Percentiles rank a stretch among this genome's conserved stretches.
Conservation (phyloP, 495 filamentous ascomycete species). For the Apodospora peruviana region DNA sequence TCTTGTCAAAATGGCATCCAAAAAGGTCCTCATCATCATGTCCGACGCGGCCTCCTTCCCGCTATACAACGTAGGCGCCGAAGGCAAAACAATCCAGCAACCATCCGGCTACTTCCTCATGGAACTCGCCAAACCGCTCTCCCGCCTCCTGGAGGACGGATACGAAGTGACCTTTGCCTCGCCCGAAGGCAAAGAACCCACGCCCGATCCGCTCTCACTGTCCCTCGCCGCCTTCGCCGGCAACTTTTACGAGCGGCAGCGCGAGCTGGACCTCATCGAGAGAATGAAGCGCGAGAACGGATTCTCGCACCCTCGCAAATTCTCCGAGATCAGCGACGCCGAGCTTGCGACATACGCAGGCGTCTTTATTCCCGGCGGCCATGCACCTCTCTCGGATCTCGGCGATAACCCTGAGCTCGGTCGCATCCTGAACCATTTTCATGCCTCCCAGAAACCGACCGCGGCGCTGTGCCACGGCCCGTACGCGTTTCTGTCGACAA, state of each 20-base stretch:
- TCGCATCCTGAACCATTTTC: constrained; percentile 7
- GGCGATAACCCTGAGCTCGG: constrained; percentile 6
- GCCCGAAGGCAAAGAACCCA: constrained; percentile 5
- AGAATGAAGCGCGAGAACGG: constrained; percentile 7
- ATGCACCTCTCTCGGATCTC: constrained; percentile 5
- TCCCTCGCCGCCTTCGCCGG: constrained; percentile 8
- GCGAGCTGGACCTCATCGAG: constrained; percentile 5
- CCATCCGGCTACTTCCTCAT: constrained; percentile 8
- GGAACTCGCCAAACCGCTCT: constrained; percentile 9
- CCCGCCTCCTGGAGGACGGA: constrained; percentile 2
- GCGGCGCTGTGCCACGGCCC: constrained; percentile 7
- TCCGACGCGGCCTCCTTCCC: constrained; percentile 8
- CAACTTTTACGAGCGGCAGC: constrained; percentile 9
- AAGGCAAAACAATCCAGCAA: constrained; percentile 4
- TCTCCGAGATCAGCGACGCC: constrained; percentile 5
- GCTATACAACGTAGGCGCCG: constrained; percentile 4
- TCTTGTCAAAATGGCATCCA: constrained; percentile 4
- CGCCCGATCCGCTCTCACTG: constrained; percentile 2
- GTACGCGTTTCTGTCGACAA: constrained; percentile 9
- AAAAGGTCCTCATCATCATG: constrained; percentile 10
- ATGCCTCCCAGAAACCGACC: constrained; percentile 1
- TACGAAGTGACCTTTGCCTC: constrained; percentile 10
- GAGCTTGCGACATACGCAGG: constrained; percentile 3
- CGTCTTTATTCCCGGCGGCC: constrained; percentile 6
- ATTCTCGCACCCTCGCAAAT: neutral